phyloP scores from a whole-genome alignment of 2,329 filamentous ascomycete species.

The Ophiostoma australiae region DNA sequence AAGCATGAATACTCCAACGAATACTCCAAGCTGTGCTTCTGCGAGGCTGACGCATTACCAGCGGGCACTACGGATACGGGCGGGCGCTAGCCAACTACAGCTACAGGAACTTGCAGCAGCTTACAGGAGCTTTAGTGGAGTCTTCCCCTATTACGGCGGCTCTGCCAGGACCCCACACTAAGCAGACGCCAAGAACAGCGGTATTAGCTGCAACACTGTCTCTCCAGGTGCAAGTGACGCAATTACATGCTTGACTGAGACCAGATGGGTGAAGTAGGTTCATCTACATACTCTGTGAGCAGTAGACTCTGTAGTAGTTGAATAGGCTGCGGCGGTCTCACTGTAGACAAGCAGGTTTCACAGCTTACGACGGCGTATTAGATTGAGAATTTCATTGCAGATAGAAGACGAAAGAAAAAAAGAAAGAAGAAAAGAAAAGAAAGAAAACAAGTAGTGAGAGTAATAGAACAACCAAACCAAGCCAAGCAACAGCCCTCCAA shows the following conservation, averaged over 20 bases:
- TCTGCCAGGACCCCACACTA: neutral
- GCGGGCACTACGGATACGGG: neutral
- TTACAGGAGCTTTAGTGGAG: neutral
- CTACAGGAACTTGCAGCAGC: no score
- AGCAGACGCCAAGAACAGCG: neutral
- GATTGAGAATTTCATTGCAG: no score
- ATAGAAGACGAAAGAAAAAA: no score
- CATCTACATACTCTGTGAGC: no score
- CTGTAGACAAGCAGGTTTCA: neutral
- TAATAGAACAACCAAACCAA: slow-evolving; percentile 13
- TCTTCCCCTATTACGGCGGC: neutral
- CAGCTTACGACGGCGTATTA: no score
- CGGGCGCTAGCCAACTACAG: neutral
- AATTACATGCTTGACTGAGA: neutral
- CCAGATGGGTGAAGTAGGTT: neutral
- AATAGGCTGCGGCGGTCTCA: no score
- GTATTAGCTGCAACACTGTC: neutral
- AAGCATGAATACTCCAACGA: no score
- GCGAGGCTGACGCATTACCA: slow-evolving; percentile 7
- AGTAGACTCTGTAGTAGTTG: no score
- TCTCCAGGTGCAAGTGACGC: neutral
- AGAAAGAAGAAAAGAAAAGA: neutral
- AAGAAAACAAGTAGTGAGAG: neutral
- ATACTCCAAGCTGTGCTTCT: neutral
- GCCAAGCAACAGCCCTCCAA: slow-evolving; percentile 10